These are phyloP conservation scores for Capsella rubella DNA, from an alignment of 441 rosid genomes.

Conservation along the genomic window DNA sequence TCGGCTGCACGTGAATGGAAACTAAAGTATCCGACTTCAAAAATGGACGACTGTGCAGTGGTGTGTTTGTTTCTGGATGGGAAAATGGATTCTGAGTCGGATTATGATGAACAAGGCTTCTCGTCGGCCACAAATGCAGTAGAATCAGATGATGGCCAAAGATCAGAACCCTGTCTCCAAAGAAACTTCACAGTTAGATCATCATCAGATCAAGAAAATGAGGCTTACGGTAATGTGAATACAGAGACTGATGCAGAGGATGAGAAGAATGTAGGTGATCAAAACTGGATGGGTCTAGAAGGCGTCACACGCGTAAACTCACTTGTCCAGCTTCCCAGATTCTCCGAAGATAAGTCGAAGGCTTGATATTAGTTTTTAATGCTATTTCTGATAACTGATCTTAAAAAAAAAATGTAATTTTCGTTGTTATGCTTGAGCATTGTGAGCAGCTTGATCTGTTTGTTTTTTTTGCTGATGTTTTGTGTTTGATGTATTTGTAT, in stretches of 20 bases:
- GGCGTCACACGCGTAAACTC: conserved; percentile 97
- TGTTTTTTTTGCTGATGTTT: conserved; percentile 4
- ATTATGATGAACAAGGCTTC: conserved; percentile 74
- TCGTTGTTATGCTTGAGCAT: conserved; percentile 19
- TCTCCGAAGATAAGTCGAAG: conserved; percentile 72
- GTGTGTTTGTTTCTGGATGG: conserved; percentile 95
- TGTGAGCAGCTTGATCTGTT: conserved; percentile 20
- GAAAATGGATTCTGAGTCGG: conserved; percentile 90
- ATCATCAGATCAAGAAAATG: conserved; percentile 63
- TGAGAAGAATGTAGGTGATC: conserved; percentile 55
- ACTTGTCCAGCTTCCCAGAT: conserved; percentile 97
- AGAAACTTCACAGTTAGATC: conserved; percentile 91
- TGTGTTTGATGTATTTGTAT: conserved; percentile 30
- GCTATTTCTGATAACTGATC: conserved; percentile 22
- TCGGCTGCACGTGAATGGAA: conserved; percentile 94
- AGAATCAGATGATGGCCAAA: conserved; percentile 89
- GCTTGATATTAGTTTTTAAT: conserved; percentile 41
- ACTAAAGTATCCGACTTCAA: conserved; percentile 94
- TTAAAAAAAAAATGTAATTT: not conserved
- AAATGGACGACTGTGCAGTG: conserved; percentile 99
- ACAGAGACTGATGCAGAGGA: conserved; percentile 52
- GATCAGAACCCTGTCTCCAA: conserved; percentile 82
- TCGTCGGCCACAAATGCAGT: conserved; percentile 90
- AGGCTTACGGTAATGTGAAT: conserved; percentile 51
- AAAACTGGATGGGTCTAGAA: conserved; percentile 92